Conservation (phyloP, 2,329 filamentous ascomycete species). For the Daldinia sp. region DNA sequence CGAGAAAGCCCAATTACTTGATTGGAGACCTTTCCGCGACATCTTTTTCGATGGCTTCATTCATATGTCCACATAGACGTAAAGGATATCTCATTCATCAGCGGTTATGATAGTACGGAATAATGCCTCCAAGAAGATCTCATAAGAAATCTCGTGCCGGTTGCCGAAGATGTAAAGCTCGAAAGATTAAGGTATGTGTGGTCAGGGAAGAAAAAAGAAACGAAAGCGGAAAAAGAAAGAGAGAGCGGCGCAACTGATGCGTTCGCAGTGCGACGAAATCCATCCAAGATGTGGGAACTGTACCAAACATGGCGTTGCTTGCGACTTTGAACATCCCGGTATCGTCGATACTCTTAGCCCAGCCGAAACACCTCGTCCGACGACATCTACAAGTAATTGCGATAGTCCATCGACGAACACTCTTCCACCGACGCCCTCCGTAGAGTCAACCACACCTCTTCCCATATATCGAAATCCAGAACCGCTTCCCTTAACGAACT, state of each 20-base stretch:
- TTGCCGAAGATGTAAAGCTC: conserved; percentile 73
- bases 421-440: conserved; percentile 45
- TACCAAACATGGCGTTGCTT: conserved; percentile 73
- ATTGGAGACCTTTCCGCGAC: conserved; percentile 9
- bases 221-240: not conserved
- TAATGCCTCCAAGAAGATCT: conserved; percentile 73
- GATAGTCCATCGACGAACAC: conserved; percentile 47
- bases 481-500: conserved; percentile 52
- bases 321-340: conserved; percentile 71
- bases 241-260: conserved; percentile 25
- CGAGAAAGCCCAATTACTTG: conserved; percentile 19
- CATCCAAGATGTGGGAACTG: conserved; percentile 76
- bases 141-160: conserved; percentile 78
- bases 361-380: conserved; percentile 53
- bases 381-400: conserved; percentile 48
- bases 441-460: conserved; percentile 51
- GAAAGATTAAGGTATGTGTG: conserved; percentile 74
- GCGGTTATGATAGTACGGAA: conserved; percentile 42
- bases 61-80: conserved; percentile 34
- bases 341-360: conserved; percentile 60
- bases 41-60: conserved; percentile 40
- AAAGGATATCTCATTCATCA: conserved; percentile 16
- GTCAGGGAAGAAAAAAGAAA: not conserved
- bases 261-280: conserved; percentile 70
- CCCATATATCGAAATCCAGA: conserved; percentile 53